phyloP scores from a whole-genome alignment of 306 rosid genomes.

The Phaseolus lunatus region DNA sequence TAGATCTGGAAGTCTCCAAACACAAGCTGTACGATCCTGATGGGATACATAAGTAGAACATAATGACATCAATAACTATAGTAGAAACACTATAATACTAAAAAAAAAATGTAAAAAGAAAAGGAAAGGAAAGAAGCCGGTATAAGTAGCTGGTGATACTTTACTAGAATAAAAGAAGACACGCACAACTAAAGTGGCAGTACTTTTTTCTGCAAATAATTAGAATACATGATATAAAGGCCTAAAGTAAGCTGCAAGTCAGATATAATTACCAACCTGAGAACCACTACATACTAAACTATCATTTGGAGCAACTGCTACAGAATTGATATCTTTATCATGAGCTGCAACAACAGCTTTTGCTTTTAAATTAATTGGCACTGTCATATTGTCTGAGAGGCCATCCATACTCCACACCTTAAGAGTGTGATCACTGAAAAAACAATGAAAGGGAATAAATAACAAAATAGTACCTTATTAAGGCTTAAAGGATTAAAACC shows the following conservation, averaged over 20 bases:
- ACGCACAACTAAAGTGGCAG: neutral
- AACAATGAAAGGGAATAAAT: constrained; percentile 22
- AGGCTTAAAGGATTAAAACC: constrained; percentile 2
- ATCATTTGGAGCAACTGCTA: constrained; percentile 97
- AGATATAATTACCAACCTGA: constrained; percentile 68
- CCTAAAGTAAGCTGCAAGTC: constrained; percentile 28
- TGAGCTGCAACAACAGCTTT: constrained; percentile 95
- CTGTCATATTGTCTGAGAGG: constrained; percentile 53
- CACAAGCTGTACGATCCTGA: constrained; percentile 95
- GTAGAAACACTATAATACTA: neutral
- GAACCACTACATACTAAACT: constrained; percentile 95
- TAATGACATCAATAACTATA: constrained; percentile 16
- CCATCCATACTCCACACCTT: constrained; percentile 90
- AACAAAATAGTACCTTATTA: constrained; percentile 19
- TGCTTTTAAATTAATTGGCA: constrained; percentile 74
- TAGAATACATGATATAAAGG: constrained; percentile 28
- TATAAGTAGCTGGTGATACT: constrained; percentile 14
- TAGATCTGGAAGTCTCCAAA: constrained; percentile 96
- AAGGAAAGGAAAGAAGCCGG: constrained; percentile 15
- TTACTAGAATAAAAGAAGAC: neutral
- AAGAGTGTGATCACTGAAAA: constrained; percentile 84
- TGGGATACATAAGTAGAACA: constrained; percentile 18
- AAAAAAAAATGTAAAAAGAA: neutral
- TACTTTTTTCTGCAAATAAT: constrained; percentile 1
- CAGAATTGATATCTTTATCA: constrained; percentile 93